Evolutionary conservation across 345 rosid species (phyloP).

Genomic region (Lepidium sativum): DNA sequence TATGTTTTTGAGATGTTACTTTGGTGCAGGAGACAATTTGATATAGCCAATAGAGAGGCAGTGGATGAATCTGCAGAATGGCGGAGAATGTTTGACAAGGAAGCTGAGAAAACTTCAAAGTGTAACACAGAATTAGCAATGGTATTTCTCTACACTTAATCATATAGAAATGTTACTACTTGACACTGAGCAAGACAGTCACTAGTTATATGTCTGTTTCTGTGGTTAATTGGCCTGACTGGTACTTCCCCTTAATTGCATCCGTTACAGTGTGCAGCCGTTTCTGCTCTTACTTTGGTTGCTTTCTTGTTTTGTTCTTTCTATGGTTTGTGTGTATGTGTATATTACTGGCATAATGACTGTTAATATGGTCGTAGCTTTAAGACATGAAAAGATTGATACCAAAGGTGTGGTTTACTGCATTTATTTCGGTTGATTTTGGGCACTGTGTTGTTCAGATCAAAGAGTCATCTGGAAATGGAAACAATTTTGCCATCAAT

Average conservation of each 20-base stretch:
- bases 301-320: not conserved
- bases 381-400: not conserved
- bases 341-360: not conserved
- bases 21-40: slow-evolving; percentile 67
- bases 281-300: not conserved
- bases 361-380: not conserved
- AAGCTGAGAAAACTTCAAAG: slow-evolving; percentile 49
- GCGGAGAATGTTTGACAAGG: slow-evolving; percentile 62
- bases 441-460: slow-evolving; percentile 30
- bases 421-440: not conserved
- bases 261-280: not conserved
- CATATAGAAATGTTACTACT: not conserved
- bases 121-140: slow-evolving; percentile 49
- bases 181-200: not conserved
- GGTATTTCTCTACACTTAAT: slow-evolving; percentile 31
- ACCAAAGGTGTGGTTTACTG: not conserved
- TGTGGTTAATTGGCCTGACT: not conserved
- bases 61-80: slow-evolving; percentile 95
- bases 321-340: not conserved
- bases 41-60: slow-evolving; percentile 84
- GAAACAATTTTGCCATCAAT: slow-evolving; percentile 24
- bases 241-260: not conserved
- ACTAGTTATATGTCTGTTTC: not conserved
- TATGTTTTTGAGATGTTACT: not conserved
- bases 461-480: slow-evolving; percentile 35